Evolutionary conservation across 495 filamentous ascomycete species (phyloP).

Genomic region (Aspergillus cavernicola): DNA sequence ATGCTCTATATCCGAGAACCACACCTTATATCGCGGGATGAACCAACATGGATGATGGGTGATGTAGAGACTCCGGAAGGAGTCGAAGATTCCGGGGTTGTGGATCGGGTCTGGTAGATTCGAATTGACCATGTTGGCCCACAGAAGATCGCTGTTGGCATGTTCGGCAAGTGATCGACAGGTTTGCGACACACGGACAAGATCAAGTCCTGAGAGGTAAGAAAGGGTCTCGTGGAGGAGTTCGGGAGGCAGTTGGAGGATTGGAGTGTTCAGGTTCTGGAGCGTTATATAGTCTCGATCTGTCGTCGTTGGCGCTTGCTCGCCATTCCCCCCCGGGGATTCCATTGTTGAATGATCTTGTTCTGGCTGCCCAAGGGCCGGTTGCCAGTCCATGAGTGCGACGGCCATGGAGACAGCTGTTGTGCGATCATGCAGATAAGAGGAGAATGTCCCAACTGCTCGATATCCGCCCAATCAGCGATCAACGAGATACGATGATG

Average conservation of each 20-base stretch:
- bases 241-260: conserved; percentile 58
- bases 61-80: conserved; percentile 65
- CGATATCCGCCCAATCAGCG: not conserved
- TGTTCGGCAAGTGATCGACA: conserved; percentile 52
- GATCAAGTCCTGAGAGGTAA: conserved; percentile 55
- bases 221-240: conserved; percentile 58
- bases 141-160: conserved; percentile 54
- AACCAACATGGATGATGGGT: conserved; percentile 83
- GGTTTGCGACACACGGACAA: conserved; percentile 50
- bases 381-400: conserved; percentile 9
- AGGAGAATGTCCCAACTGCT: not conserved
- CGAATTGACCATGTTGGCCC: conserved; percentile 59
- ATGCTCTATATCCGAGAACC: conserved; percentile 72
- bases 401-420: conserved; percentile 13
- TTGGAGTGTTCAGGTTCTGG: conserved; percentile 7
- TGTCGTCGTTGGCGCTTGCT: not conserved
- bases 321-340: conserved; percentile 2
- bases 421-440: not conserved
- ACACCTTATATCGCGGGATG: conserved; percentile 71
- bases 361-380: conserved; percentile 9
- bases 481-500: not conserved
- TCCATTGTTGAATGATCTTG: conserved; percentile 7
- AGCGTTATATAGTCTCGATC: not conserved
- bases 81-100: conserved; percentile 53
- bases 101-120: conserved; percentile 50